Percentiles rank a stretch among this genome's conserved stretches.
Evolutionary conservation across 208 protist species (phyloP).

Genomic region (Entamoeba histolytica): DNA sequence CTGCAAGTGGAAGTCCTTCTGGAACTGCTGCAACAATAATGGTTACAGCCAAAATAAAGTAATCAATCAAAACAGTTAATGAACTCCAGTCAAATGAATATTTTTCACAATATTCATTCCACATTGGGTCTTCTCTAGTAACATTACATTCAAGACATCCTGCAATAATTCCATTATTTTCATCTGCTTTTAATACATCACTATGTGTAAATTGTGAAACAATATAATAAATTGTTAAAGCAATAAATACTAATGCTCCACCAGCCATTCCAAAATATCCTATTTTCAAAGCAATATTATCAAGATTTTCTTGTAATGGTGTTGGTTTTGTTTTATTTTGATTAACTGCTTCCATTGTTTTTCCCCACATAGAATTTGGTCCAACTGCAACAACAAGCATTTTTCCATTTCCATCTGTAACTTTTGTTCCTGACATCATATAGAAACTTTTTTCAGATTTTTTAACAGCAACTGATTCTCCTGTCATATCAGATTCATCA

Average conservation of each 20-base stretch:
- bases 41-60: conserved; percentile 66
- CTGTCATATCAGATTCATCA: conserved; percentile 71
- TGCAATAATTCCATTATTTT: neutral
- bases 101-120: neutral
- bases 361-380: conserved; percentile 52
- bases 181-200: neutral
- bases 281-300: conserved; percentile 52
- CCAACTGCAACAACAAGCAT: conserved; percentile 59
- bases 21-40: conserved; percentile 86
- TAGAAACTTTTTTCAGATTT: conserved; percentile 50
- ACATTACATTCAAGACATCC: neutral
- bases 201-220: neutral
- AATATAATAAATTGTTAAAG: conserved; percentile 7
- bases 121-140: neutral
- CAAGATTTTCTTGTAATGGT: conserved; percentile 63
- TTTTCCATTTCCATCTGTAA: conserved; percentile 33
- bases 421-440: conserved; percentile 58
- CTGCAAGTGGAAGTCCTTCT: conserved; percentile 78
- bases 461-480: conserved; percentile 63
- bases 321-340: conserved; percentile 47
- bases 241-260: conserved; percentile 50
- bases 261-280: conserved; percentile 53
- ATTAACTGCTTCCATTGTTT: conserved; percentile 31
- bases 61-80: conserved; percentile 36
- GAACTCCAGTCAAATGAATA: neutral